A percentile compares a stretch with the other conserved stretches of the same genome.
Evolutionary conservation across 495 filamentous ascomycete species (phyloP).

Genomic region (Annulohypoxylon maeteangense): DNA sequence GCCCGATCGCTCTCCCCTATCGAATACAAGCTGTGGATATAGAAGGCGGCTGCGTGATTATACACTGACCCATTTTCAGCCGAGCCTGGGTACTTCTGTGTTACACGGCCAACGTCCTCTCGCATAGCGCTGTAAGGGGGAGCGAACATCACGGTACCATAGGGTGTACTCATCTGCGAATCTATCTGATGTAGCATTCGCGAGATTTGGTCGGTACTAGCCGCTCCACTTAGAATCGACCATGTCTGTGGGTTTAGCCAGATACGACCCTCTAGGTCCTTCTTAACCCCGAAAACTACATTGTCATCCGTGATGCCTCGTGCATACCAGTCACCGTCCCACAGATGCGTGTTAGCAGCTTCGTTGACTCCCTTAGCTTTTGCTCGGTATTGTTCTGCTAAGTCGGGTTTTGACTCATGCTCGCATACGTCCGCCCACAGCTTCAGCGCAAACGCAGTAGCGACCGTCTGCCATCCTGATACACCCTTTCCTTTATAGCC

Average conservation of each 20-base stretch:
- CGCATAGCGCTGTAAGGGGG: constrained; percentile 65
- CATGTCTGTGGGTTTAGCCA: constrained; percentile 68
- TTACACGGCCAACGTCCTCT: constrained; percentile 68
- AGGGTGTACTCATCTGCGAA: constrained; percentile 61
- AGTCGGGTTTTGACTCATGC: constrained; percentile 52
- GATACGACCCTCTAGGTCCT: constrained; percentile 63
- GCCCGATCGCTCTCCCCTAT: constrained; percentile 62
- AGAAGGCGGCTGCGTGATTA: constrained; percentile 66
- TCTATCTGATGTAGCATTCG: constrained; percentile 62
- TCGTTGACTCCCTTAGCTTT: constrained; percentile 60
- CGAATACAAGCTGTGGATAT: constrained; percentile 61
- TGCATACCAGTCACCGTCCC: constrained; percentile 66
- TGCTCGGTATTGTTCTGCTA: constrained; percentile 55
- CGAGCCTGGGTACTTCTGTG: constrained; percentile 66
- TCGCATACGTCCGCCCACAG: constrained; percentile 64
- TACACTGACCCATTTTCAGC: constrained; percentile 67
- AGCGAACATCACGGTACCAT: constrained; percentile 64
- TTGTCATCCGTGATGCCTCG: constrained; percentile 67
- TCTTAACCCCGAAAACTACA: constrained; percentile 61
- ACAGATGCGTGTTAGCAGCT: constrained; percentile 63
- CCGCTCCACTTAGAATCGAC: constrained; percentile 64
- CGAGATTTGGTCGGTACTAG: constrained; percentile 53
- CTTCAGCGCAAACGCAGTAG: constrained; percentile 61
- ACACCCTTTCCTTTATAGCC: constrained; percentile 66
- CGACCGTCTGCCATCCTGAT: constrained; percentile 67